phyloP scores from a whole-genome alignment of 176 grass and related monocot species.

The Panicum miliaceum region DNA sequence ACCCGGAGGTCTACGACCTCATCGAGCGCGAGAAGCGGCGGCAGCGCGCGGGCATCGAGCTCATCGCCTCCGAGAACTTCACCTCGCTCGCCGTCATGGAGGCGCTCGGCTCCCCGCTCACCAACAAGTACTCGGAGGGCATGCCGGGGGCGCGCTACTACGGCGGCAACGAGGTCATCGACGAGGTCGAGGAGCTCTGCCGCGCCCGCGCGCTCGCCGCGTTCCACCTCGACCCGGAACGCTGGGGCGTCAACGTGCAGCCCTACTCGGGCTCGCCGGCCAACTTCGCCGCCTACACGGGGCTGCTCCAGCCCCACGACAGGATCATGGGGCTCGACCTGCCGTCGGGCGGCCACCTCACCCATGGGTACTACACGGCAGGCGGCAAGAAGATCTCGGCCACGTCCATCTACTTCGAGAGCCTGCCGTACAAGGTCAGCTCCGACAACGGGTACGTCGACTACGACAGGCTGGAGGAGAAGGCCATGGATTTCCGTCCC shows the following conservation, averaged over 20 bases:
- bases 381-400: slow-evolving; percentile 94
- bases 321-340: slow-evolving; percentile 98
- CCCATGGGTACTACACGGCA: slow-evolving; percentile 91
- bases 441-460: slow-evolving; percentile 65
- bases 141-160: slow-evolving; percentile 93
- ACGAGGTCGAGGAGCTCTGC: slow-evolving; percentile 91
- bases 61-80: slow-evolving; percentile 99
- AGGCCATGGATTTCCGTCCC: slow-evolving; percentile 95
- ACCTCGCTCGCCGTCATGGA: slow-evolving; percentile 96
- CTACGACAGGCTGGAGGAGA: slow-evolving; percentile 97
- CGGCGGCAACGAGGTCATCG: slow-evolving; percentile 94
- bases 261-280: slow-evolving; percentile 99
- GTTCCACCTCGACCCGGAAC: slow-evolving; percentile 59
- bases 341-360: slow-evolving; percentile 86
- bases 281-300: slow-evolving; percentile 98
- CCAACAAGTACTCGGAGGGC: slow-evolving; percentile 99
- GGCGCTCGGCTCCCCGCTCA: slow-evolving; percentile 86
- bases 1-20: slow-evolving; percentile 75
- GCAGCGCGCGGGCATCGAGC: slow-evolving; percentile 88
- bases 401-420: slow-evolving; percentile 97
- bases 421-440: slow-evolving; percentile 93
- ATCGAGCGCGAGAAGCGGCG: slow-evolving; percentile 95
- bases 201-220: slow-evolving; percentile 73
- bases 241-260: slow-evolving; percentile 98
- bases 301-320: slow-evolving; percentile 86